phyloP scores from a whole-genome alignment of 345 rosid species.

The Lepidium africanum region DNA sequence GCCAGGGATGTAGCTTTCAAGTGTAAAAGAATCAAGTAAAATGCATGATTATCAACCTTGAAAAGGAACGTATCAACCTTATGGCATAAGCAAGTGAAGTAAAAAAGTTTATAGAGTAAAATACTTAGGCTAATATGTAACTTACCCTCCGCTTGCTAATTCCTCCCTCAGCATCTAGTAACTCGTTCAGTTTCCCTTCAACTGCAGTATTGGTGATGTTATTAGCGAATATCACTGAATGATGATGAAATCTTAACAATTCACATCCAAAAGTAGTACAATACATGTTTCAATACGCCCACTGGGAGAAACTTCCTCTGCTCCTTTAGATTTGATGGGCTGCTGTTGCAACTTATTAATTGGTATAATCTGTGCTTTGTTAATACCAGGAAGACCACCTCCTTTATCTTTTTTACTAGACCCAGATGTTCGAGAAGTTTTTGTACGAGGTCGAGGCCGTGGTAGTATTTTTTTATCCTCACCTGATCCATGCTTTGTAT shows the following conservation, averaged over 20 bases:
- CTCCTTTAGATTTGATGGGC: conserved; percentile 49
- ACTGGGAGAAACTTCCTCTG: conserved; percentile 48
- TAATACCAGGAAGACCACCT: conserved; percentile 30
- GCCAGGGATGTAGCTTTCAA: not conserved
- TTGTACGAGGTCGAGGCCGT: conserved; percentile 49
- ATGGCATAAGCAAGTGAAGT: not conserved
- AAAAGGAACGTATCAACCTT: not conserved
- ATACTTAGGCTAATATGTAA: conserved; percentile 5
- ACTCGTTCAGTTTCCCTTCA: conserved; percentile 89
- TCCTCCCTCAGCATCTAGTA: conserved; percentile 91
- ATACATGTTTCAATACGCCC: conserved; percentile 85
- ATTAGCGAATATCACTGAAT: not conserved
- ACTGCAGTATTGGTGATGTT: conserved; percentile 41
- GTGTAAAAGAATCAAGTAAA: conserved; percentile 9
- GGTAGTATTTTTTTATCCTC: conserved; percentile 44
- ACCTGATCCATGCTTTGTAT: conserved; percentile 31
- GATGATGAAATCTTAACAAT: not conserved
- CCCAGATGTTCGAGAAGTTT: conserved; percentile 46
- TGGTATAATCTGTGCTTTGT: conserved; percentile 41
- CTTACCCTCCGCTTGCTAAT: conserved; percentile 87
- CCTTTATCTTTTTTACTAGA: conserved; percentile 54
- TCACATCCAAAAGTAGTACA: conserved; percentile 5
- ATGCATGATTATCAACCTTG: not conserved
- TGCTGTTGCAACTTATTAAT: conserved; percentile 45
- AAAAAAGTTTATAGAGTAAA: not conserved